Base-by-base conservation (phyloP, 1,139 yeast species). In the Yamadazyma diddensiae region DNA sequence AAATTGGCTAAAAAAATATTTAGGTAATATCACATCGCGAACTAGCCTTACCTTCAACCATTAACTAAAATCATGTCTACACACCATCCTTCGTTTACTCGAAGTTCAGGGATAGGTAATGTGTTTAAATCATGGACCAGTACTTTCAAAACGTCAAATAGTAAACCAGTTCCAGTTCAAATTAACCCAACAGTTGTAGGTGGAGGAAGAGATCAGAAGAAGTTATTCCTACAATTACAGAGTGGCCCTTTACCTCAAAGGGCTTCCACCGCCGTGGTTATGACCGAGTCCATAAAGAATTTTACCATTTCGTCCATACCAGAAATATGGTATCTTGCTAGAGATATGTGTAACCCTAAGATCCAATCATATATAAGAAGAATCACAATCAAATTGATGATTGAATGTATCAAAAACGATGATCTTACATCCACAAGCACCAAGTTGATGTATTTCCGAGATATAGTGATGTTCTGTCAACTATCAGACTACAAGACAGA, bases 301-400 rank as follows among this genome's bases (percentile, higher is more conserved):
- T 70, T 69, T 33, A 65, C 81, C 6, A 69, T 79, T 2, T 68
- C 82, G 0, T 73, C 82, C 2, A 66, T 83, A 4, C 81, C 84
- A 0, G 90, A 83, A 45, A 69, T 85, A 3, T 86, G 96, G 96
- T 78, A 81, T 49, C 59, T 78, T 35, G 81, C 82, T 0, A 62
- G 77, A 42, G 78, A 73, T 36, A 59, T 82, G 55, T 67, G 83
- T 31, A 64, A 65, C 6, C 52, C 62, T 0, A 57, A 58, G 10
- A 54, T 65, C 9, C 62, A 64, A 24, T 57, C 65, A 3, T 47
- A 63, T 2, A 69, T 75, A 15, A 64, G 94, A 29, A 56, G 73
- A 24, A 71, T 75, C 1, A 80, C 79, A 0, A 52, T 85, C 18
- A 54, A 65, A 15, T 59, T 86, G 28, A 56, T 84, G 53, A 55